Evolutionary conservation across 2,329 filamentous ascomycete genomes (phyloP).

Genomic region (Paraphaeosphaeria minitans): DNA sequence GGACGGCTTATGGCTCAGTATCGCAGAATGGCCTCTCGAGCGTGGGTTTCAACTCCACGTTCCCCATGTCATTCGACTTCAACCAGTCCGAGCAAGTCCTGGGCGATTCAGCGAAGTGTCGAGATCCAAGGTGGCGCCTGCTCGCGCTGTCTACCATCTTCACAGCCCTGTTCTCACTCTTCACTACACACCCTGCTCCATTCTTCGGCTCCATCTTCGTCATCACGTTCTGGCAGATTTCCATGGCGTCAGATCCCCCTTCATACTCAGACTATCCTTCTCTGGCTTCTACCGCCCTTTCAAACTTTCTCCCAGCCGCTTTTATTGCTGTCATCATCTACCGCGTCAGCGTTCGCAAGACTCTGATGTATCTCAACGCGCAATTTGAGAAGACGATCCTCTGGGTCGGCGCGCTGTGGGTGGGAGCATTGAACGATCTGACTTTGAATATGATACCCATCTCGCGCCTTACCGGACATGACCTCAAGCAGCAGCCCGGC

Average conservation of each 20-base stretch:
- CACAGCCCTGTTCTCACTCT: conserved; percentile 36
- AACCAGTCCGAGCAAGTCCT: conserved; percentile 19
- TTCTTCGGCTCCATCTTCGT: conserved; percentile 40
- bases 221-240: conserved; percentile 42
- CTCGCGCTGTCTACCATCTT: conserved; percentile 41
- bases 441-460: conserved; percentile 45
- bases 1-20: conserved; percentile 26
- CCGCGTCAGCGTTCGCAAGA: conserved; percentile 32
- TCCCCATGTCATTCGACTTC: conserved; percentile 43
- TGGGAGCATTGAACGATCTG: conserved; percentile 40
- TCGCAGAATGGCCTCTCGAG: conserved; percentile 40
- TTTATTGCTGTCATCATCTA: conserved; percentile 40
- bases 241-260: conserved; percentile 45
- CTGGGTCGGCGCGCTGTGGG: conserved; percentile 44
- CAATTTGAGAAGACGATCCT: conserved; percentile 45
- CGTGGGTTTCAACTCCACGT: conserved; percentile 39
- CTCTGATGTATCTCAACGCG: conserved; percentile 35
- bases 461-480: conserved; percentile 43
- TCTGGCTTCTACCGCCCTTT: conserved; percentile 38
- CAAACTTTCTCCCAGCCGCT: conserved; percentile 41
- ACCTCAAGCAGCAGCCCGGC: conserved; percentile 46
- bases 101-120: conserved; percentile 29
- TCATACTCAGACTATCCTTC: conserved; percentile 35
- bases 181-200: conserved; percentile 34
- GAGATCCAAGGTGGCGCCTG: conserved; percentile 42